Evolutionary conservation across 1,139 yeast species (phyloP), one percentile per base, ranked within the genome.

Genomic region (Spathaspora jeffriesii): DNA sequence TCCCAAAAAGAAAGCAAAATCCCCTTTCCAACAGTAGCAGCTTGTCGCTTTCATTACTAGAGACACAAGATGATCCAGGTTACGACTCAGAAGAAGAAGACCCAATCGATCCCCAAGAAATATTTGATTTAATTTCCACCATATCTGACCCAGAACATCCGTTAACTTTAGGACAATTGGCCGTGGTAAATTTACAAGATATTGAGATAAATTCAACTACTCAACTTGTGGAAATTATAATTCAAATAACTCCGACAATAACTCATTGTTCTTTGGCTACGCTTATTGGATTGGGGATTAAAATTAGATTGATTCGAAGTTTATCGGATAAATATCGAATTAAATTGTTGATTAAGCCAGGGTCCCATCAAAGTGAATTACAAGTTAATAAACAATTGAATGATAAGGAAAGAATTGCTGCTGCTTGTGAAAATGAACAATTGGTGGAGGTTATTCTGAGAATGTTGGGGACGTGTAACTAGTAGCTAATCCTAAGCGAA

Each of bases 61-160:
- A 5, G 5, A 11, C 27, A 22, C 20, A 22, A 5, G 41, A 38
- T n/a, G 40, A 15, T 39, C 30, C 27, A n/a, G n/a, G n/a, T 14
- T 49, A 48, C 2, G 64, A 59, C 17, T 67, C 63, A 21, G 73
- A 78, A 41, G 78, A 67, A 2, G 75, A 68, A 34, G 96, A 89
- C 32, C 82, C 81, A 3, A 83, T 93, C 39, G 99, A 93, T 62
- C 68, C 91, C 6, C 80, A 75, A 53, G 80, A 74, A 49, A 75
- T 76, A 11, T 78, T 73, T 51, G 89, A 75, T 53, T 73, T 93
- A 47, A 89, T 93, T 5, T 82, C 97, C 2, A 79, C 89, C 23
- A 93, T 95, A 21, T 88, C 96, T 0, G 99, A 95, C 63, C 99
- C 99, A 2, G 99, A 95, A 61, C 99, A 95, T 64, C 99, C 99